Conservation (phyloP, 805 yeast genomes). For the Suhomyces emberorum region DNA sequence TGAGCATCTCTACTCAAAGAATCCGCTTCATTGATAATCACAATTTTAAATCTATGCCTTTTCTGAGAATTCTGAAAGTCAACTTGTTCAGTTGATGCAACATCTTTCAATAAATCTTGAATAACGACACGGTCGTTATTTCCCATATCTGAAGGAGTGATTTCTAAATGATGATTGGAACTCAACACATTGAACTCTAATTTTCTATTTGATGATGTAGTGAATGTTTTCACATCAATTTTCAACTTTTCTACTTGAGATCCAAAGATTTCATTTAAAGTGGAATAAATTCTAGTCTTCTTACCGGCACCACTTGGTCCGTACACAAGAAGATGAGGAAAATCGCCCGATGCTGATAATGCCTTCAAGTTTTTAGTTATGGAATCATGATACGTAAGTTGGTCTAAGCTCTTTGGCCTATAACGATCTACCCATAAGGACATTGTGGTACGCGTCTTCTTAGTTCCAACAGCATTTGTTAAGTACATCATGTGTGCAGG, state of each 20-base stretch:
- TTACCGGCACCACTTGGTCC: slow-evolving; percentile 98
- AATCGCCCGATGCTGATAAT: slow-evolving; percentile 67
- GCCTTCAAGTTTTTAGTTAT: slow-evolving; percentile 65
- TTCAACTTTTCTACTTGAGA: slow-evolving; percentile 72
- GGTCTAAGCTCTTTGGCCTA: slow-evolving; percentile 68
- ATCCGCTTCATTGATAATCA: slow-evolving; percentile 89
- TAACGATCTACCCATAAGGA: slow-evolving; percentile 96
- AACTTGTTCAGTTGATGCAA: slow-evolving; percentile 95
- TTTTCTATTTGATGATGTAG: slow-evolving; percentile 69
- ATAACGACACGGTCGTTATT: slow-evolving; percentile 92
- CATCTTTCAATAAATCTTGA: slow-evolving; percentile 88
- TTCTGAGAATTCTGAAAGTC: slow-evolving; percentile 54
- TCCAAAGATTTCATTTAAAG: slow-evolving; percentile 79
- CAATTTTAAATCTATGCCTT: slow-evolving; percentile 66
- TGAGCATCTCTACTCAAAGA: slow-evolving; percentile 89
- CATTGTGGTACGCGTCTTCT: slow-evolving; percentile 46
- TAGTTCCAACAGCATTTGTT: too few relatives aligned
- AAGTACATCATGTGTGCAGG: too few relatives aligned
- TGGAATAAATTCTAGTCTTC: slow-evolving; percentile 84
- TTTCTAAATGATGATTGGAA: slow-evolving; percentile 85
- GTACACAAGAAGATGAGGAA: slow-evolving; percentile 88
- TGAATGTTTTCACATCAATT: slow-evolving; percentile 84
- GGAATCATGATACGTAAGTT: slow-evolving; percentile 62
- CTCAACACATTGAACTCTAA: slow-evolving; percentile 92
- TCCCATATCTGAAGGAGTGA: slow-evolving; percentile 97